phyloP scores from a whole-genome alignment of 2,329 filamentous ascomycete species.

The Colletotrichum karsti region DNA sequence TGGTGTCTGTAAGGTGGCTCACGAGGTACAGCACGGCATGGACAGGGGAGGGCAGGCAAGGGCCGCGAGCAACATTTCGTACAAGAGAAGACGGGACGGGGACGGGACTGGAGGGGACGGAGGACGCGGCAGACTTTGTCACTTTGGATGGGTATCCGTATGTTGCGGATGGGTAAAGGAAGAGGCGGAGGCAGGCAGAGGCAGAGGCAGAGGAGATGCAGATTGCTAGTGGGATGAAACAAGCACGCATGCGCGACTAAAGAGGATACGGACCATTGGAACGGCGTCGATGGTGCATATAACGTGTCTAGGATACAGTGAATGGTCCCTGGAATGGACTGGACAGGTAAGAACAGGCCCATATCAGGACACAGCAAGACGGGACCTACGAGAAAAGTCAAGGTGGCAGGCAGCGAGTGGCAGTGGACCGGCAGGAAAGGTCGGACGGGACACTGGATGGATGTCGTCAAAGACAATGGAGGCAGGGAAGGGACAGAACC shows the following conservation, averaged over 20 bases:
- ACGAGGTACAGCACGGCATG: conserved; percentile 5
- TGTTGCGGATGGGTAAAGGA: neutral
- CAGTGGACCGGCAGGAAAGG: neutral
- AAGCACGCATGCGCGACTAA: conserved; percentile 18
- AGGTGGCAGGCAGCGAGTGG: neutral
- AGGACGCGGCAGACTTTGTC: neutral
- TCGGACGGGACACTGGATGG: no score
- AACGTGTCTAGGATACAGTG: conserved; percentile 7
- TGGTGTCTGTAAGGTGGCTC: neutral
- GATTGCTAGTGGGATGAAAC: conserved; percentile 25
- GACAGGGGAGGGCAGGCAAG: neutral
- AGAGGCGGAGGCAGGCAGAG: neutral
- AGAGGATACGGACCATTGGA: conserved; percentile 22
- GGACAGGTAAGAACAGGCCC: neutral
- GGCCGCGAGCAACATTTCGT: neutral
- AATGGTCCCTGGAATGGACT: neutral
- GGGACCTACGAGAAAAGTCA: neutral
- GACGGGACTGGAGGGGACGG: neutral
- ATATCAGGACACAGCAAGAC: neutral
- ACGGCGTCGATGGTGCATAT: conserved; percentile 11
- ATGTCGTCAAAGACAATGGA: neutral
- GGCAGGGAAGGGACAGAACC: neutral
- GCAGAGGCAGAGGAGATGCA: neutral
- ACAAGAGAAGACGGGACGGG: neutral
- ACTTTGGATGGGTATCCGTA: no score